Conservation (phyloP, 2,329 filamentous ascomycete genomes). For the Exophiala lecanii-corni region DNA sequence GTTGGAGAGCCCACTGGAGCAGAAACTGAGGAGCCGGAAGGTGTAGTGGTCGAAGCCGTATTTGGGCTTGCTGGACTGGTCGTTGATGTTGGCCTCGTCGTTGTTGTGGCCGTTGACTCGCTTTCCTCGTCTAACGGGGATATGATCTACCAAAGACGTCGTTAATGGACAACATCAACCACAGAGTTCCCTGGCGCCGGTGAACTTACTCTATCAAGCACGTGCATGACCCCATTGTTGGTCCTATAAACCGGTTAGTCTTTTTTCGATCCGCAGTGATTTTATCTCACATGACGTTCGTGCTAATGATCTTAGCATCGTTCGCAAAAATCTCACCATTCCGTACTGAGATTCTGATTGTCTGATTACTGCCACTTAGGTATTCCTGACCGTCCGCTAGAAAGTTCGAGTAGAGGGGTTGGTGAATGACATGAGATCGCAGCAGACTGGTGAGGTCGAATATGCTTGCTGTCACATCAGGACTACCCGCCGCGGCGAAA, state of each 20-base stretch:
- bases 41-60: background rate
- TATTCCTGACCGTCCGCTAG: constrained; percentile 5
- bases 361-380: constrained; percentile 6
- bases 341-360: constrained; percentile 5
- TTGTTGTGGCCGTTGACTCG: background rate
- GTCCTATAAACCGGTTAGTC: constrained; percentile 2
- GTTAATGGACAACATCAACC: too few species aligned
- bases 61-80: too few species aligned
- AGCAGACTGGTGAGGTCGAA: constrained; percentile 4
- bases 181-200: too few species aligned
- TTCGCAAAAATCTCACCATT: constrained; percentile 11
- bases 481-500: constrained; percentile 7
- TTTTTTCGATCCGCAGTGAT: background rate
- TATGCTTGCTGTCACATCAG: constrained; percentile 8
- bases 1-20: too few species aligned
- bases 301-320: constrained; percentile 10
- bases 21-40: too few species aligned
- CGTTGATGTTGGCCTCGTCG: too few species aligned
- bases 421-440: constrained; percentile 5
- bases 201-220: constrained; percentile 4
- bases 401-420: constrained; percentile 9
- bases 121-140: constrained; percentile 3
- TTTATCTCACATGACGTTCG: constrained; percentile 9
- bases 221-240: constrained; percentile 12
- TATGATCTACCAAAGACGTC: constrained; percentile 2